Base-by-base conservation (phyloP, 140 eudicot genomes). In the Stevia rebaudiana region DNA sequence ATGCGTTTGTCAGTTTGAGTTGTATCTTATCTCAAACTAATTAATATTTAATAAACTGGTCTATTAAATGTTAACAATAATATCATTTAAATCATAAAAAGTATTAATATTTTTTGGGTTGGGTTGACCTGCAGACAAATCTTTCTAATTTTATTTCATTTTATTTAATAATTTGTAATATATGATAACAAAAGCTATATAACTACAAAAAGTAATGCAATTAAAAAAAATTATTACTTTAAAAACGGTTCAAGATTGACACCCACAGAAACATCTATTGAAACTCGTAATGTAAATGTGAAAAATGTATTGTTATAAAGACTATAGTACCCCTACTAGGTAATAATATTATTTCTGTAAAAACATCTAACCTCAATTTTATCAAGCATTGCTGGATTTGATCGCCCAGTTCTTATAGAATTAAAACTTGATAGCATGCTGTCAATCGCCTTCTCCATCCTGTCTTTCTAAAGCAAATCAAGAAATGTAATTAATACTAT, bases 381-480 rank as follows among this genome's bases (percentile, higher is more conserved):
- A 66, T 92, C 99, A 33, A 92, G 89, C 88, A 92, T 85, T 50
- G 99, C 79, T 15, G 99, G 99, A 65, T 76, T 92, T 58, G 99
- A 81, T 64, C 99, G 68, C 30, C 92, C 95, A 0, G 99, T 85
- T 52, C 99, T 83, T 64, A 86, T 80, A 8, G 99, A 85, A 71
- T 76, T 85, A 57, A 92, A 92, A 80, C 74, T 83, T 22, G 90
- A 53, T 60, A 81, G 74, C 61, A 88, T 53, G 31, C 72, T 85
- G 67, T 88, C 99, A 31, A 92, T 84, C 46, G 95, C 78, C 81
- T 85, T 92, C 61, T 92, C 99, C 99, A 92, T 92, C 77, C 83
- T 88, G 65, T 85, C 95, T 82, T 69, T 92, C 99, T 92, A 69
- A 35, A 39, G 11, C 48, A 72, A 13, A 39, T 36, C 65, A 65